Evolutionary conservation across 768 basidiomycete species (phyloP).

Genomic region (Tremella fuciformis): DNA sequence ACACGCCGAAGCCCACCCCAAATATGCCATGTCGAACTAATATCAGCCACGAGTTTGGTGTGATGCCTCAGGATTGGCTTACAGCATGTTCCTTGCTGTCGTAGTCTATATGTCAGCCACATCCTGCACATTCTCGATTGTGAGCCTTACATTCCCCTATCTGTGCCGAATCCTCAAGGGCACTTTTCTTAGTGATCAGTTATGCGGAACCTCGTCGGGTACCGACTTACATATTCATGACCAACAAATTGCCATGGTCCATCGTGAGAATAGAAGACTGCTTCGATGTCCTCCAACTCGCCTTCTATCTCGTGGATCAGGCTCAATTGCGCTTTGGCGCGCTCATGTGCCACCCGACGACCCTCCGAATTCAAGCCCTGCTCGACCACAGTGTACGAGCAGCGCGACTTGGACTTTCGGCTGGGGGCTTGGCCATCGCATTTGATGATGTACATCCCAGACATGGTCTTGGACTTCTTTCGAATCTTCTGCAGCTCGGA

Average conservation of each 20-base stretch:
- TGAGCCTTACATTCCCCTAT: conserved; percentile 40
- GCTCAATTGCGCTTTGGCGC: conserved; percentile 39
- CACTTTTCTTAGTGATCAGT: conserved; percentile 28
- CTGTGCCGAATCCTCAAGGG: conserved; percentile 41
- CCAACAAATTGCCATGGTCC: conserved; percentile 48
- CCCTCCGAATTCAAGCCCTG: conserved; percentile 40
- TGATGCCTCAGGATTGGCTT: conserved; percentile 1
- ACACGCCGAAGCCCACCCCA: conserved; percentile 49
- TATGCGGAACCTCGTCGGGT: not conserved
- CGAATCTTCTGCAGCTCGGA: conserved; percentile 25
- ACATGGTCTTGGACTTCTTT: conserved; percentile 19
- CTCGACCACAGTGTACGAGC: conserved; percentile 26
- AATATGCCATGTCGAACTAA: conserved; percentile 41
- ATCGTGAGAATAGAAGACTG: conserved; percentile 47
- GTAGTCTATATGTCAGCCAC: conserved; percentile 28
- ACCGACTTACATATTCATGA: conserved; percentile 44
- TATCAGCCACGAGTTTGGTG: not conserved
- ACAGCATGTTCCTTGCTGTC: conserved; percentile 43
- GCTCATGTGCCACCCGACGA: conserved; percentile 26
- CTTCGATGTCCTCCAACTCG: conserved; percentile 33
- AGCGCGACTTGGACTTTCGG: conserved; percentile 9
- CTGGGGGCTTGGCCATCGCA: conserved; percentile 26
- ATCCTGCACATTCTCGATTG: not conserved
- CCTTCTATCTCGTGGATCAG: conserved; percentile 37
- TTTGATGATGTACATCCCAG: conserved; percentile 42